A percentile compares a stretch with the other conserved stretches of the same genome.
Conservation (phyloP, 2,329 filamentous ascomycete genomes). For the Canariomyces notabilis region DNA sequence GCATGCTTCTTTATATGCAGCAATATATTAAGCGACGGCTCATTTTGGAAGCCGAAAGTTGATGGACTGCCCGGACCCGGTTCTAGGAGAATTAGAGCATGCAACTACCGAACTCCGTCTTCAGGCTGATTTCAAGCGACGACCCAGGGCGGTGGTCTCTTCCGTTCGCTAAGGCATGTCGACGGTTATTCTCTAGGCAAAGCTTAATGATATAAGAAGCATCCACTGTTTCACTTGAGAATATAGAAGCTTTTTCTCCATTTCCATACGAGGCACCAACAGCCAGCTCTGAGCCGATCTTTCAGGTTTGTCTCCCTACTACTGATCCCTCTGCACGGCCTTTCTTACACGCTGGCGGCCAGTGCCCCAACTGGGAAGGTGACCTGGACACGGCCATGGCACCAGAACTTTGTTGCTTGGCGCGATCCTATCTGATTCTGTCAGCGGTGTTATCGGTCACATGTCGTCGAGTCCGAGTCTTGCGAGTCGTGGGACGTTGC, state of each 20-base stretch:
- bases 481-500: not conserved
- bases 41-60: slow-evolving; percentile 10
- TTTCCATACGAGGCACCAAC: not conserved
- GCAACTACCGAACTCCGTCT: slow-evolving; percentile 6
- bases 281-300: too few species aligned
- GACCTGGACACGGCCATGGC: slow-evolving; percentile 7
- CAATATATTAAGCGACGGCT: slow-evolving; percentile 8
- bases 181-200: not conserved
- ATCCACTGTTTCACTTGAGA: not conserved
- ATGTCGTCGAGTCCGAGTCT: not conserved
- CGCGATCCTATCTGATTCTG: slow-evolving; percentile 2
- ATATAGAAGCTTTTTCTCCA: not conserved
- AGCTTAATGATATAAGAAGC: not conserved
- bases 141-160: slow-evolving; percentile 8
- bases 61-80: not conserved
- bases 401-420: slow-evolving; percentile 13
- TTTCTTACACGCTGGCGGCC: not conserved
- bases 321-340: not conserved
- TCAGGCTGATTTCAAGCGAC: slow-evolving; percentile 13
- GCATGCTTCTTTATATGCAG: slow-evolving; percentile 1
- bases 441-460: slow-evolving; percentile 10
- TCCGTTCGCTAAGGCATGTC: not conserved
- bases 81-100: not conserved
- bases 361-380: slow-evolving; percentile 24
- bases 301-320: too few species aligned